Evolutionary conservation across 345 rosid species (phyloP).

Genomic region (Alliaria petiolata): DNA sequence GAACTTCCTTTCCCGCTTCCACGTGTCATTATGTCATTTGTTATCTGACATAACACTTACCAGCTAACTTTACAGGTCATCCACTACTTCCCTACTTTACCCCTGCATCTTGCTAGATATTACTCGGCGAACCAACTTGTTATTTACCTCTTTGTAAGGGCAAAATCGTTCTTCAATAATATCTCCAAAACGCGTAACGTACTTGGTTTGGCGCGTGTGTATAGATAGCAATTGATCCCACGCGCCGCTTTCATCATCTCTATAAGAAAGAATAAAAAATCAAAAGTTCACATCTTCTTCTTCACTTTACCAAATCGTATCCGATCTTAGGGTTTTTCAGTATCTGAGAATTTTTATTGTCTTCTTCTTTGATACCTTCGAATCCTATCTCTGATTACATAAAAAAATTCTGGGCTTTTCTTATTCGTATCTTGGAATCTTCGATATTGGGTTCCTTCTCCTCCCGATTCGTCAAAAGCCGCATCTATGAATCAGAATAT

Average conservation of each 20-base stretch:
- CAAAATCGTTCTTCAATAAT: neutral
- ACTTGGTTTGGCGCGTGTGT: neutral
- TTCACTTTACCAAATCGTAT: slow-evolving; percentile 32
- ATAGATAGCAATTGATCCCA: neutral
- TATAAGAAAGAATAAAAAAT: neutral
- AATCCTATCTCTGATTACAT: slow-evolving; percentile 17
- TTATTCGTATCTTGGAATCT: slow-evolving; percentile 16
- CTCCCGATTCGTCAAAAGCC: slow-evolving; percentile 15
- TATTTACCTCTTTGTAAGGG: neutral
- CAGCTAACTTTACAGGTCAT: neutral
- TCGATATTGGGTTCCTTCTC: neutral
- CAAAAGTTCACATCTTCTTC: slow-evolving; percentile 6
- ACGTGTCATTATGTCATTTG: slow-evolving; percentile 1
- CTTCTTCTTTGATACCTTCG: slow-evolving; percentile 17
- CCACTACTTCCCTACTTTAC: neutral
- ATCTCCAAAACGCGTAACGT: slow-evolving; percentile 14
- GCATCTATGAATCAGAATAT: slow-evolving; percentile 39
- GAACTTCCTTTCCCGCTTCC: slow-evolving; percentile 17
- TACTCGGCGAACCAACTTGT: neutral
- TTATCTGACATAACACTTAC: neutral
- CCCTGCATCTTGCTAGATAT: neutral
- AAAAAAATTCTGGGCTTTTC: neutral
- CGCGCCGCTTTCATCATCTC: slow-evolving; percentile 9
- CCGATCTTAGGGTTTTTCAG: slow-evolving; percentile 5
- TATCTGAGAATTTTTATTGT: neutral